Conservation (phyloP, 2,329 filamentous ascomycete species). For the Dothistroma pini region DNA sequence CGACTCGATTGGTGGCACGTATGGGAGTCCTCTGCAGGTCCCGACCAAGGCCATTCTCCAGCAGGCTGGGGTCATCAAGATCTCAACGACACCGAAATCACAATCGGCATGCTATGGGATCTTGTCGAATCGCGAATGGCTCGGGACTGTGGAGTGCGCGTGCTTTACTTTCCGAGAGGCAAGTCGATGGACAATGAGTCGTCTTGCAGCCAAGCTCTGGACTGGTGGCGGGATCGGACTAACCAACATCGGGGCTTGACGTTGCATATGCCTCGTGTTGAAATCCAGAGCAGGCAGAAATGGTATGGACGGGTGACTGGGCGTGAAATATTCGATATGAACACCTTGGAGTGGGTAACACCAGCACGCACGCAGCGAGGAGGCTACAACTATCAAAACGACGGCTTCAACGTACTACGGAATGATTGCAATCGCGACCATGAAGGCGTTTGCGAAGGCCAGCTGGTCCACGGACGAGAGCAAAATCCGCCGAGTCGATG, state of each 20-base stretch:
- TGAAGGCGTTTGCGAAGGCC: background rate
- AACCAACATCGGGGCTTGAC: background rate
- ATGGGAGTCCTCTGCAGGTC: too few species aligned
- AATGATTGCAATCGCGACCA: background rate
- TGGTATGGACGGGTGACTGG: background rate
- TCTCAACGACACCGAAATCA: background rate
- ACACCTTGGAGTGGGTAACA: background rate
- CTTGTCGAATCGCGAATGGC: background rate
- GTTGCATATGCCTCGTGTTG: background rate
- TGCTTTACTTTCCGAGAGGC: background rate
- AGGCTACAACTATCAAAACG: background rate
- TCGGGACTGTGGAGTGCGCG: background rate
- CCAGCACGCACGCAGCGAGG: background rate
- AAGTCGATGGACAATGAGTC: background rate
- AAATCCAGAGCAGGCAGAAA: background rate
- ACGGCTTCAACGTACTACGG: background rate
- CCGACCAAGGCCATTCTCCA: too few species aligned
- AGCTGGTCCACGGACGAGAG: background rate
- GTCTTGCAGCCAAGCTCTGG: background rate
- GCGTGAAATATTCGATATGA: background rate
- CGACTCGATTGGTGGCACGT: conserved; percentile 16
- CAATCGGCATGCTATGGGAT: background rate
- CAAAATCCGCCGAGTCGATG: background rate
- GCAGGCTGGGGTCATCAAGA: background rate
- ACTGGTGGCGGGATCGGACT: background rate